Conservation (phyloP, 768 basidiomycete species). For the Tephrocybe rancida region DNA sequence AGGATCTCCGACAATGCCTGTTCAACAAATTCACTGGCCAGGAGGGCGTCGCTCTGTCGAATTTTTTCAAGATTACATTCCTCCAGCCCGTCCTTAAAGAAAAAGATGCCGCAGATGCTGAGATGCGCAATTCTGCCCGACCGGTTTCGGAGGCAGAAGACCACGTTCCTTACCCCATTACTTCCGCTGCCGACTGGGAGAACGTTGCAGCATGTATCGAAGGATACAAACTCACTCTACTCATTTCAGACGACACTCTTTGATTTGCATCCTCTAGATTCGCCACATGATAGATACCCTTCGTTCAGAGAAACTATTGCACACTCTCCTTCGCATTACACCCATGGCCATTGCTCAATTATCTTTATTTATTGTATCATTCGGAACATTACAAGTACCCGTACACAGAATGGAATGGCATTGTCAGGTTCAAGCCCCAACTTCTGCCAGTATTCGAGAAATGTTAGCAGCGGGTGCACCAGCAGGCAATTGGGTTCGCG, state of each 20-base stretch:
- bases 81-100: slow-evolving; percentile 35
- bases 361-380: slow-evolving; percentile 4
- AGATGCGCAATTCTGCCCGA: slow-evolving; percentile 34
- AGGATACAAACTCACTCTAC: slow-evolving; percentile 57
- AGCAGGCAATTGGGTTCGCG: slow-evolving; percentile 57
- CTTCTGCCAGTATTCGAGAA: slow-evolving; percentile 17
- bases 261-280: slow-evolving; percentile 4
- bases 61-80: slow-evolving; percentile 59
- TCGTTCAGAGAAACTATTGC: background rate
- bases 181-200: slow-evolving; percentile 64
- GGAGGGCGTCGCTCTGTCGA: slow-evolving; percentile 55
- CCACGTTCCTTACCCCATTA: slow-evolving; percentile 44
- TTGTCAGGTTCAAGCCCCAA: slow-evolving; percentile 18
- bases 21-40: slow-evolving; percentile 69
- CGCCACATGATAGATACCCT: background rate
- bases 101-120: slow-evolving; percentile 18
- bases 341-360: background rate
- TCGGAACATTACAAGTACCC: background rate
- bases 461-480: slow-evolving; percentile 65
- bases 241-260: slow-evolving; percentile 45
- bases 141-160: slow-evolving; percentile 32
- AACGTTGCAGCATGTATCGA: slow-evolving; percentile 43
- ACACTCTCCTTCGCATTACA: background rate
- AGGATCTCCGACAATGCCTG: slow-evolving; percentile 57
- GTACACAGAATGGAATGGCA: slow-evolving; percentile 11